Evolutionary conservation across 345 rosid species (phyloP).

Genomic region (Pistacia integerrima): DNA sequence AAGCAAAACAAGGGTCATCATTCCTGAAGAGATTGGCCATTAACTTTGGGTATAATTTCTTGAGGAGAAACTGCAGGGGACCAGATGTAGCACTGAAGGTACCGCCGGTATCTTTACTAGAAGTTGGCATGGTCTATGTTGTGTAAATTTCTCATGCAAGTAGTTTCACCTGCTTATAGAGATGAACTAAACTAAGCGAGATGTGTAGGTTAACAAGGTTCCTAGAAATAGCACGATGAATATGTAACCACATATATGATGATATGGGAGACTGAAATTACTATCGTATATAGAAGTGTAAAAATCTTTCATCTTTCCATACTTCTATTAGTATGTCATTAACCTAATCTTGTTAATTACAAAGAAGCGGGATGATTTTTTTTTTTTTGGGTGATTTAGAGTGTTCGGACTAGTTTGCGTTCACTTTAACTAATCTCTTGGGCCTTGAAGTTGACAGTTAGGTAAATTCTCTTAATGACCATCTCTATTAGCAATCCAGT

Average conservation of each 20-base stretch:
- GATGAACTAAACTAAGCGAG: background rate
- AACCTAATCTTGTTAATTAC: background rate
- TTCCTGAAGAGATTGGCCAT: constrained; percentile 76
- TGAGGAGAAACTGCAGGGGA: constrained; percentile 89
- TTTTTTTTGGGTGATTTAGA: no score
- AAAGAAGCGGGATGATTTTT: no score
- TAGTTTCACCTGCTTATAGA: background rate
- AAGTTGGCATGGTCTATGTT: constrained; percentile 98
- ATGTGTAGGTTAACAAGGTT: background rate
- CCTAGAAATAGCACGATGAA: background rate
- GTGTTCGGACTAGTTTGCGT: no score
- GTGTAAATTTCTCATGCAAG: constrained; percentile 36
- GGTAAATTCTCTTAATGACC: no score
- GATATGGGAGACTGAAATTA: background rate
- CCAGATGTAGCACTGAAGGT: constrained; percentile 89
- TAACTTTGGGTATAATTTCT: constrained; percentile 80
- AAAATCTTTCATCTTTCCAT: background rate
- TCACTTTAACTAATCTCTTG: no score
- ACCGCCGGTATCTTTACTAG: constrained; percentile 83
- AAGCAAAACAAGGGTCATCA: constrained; percentile 93
- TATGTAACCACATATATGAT: background rate
- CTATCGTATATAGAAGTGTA: background rate
- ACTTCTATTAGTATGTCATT: no score
- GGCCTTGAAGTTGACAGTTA: no score
- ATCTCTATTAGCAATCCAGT: no score